Evolutionary conservation across 306 rosid species (phyloP), one percentile per base, ranked within the genome.

Genomic region (Vicia sativa): DNA sequence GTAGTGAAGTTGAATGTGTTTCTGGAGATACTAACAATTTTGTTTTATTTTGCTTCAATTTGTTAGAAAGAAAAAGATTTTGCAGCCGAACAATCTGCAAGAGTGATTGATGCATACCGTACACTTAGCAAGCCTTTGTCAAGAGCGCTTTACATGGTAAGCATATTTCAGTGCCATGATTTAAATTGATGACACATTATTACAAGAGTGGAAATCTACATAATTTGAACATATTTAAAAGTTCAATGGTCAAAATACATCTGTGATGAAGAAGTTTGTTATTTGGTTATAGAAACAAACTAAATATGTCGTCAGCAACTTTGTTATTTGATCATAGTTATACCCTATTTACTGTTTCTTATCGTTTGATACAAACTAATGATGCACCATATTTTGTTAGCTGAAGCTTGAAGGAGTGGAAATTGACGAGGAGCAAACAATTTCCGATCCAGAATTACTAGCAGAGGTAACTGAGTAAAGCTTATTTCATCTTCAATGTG

Each of bases 61-160:
- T 66, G 43, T 45, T 66, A 93, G 99, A 73, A 68, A 76, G 99
- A 93, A 81, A 86, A 90, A 76, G 96, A 78, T 58, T 87, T 80
- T 78, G 92, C 99, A 62, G 97, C 97, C 13, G 95, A 83, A 45
- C 99, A 93, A 79, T 93, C 97, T 81, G 90, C 92, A 60, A 85
- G 87, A 76, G 96, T 93, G 74, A 90, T 83, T 64, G 89, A 93
- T 84, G 99, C 99, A 3, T 90, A 83, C 71, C 79, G 59, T 26
- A 93, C 97, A 0, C 97, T 93, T 57, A 82, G 77, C 78, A 87
- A 77, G 54, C 92, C 99, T n/a, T 82, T 93, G 81, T 83, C 84
- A 10, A 83, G 99, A 78, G 95, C 73, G 18, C 82, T 87, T 70
- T 93, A 93, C 76, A 60, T 93, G 71, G 99, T 93, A 78, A 88